Evolutionary conservation across 495 filamentous ascomycete species (phyloP).

Genomic region (Friedmanniomyces endolithicus): DNA sequence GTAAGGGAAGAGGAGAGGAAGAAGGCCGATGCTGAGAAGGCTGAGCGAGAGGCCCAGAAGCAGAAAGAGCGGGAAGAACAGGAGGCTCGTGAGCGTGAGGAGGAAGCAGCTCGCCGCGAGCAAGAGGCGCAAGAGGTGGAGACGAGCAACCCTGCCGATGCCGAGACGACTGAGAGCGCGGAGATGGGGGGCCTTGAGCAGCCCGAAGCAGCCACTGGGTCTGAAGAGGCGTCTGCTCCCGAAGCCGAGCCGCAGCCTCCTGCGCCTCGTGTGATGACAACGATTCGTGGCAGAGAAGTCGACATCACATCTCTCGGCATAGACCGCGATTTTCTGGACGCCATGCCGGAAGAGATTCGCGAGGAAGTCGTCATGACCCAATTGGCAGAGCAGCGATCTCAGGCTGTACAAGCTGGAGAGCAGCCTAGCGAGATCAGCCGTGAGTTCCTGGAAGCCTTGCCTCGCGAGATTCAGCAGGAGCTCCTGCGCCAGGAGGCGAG

Average conservation of each 20-base stretch:
- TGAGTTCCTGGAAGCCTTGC: conserved; percentile 89
- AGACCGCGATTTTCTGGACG: conserved; percentile 84
- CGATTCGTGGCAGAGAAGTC: conserved; percentile 67
- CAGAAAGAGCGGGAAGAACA: conserved; percentile 32
- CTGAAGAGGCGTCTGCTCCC: conserved; percentile 35
- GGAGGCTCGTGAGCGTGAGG: conserved; percentile 50
- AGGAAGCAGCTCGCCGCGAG: conserved; percentile 27
- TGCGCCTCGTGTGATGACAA: conserved; percentile 51
- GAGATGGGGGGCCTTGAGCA: conserved; percentile 82
- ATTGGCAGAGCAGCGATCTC: conserved; percentile 64
- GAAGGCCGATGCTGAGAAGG: conserved; percentile 38
- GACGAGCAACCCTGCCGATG: conserved; percentile 28
- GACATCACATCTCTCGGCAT: conserved; percentile 93
- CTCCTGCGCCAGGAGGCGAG: conserved; percentile 77
- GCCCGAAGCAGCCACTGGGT: conserved; percentile 33
- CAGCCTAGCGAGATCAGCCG: conserved; percentile 77
- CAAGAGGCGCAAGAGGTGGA: conserved; percentile 40
- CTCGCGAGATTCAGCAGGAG: conserved; percentile 77
- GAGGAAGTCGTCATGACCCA: conserved; percentile 92
- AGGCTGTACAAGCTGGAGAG: conserved; percentile 68
- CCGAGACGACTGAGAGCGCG: conserved; percentile 34
- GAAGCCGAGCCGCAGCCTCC: conserved; percentile 5
- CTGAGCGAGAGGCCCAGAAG: conserved; percentile 35
- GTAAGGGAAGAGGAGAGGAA: conserved; percentile 25
- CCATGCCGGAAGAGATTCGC: conserved; percentile 82